Percentiles rank a stretch among this genome's conserved stretches.
Conservation (phyloP, 164 flowering plant species). For the Annona cherimola region DNA sequence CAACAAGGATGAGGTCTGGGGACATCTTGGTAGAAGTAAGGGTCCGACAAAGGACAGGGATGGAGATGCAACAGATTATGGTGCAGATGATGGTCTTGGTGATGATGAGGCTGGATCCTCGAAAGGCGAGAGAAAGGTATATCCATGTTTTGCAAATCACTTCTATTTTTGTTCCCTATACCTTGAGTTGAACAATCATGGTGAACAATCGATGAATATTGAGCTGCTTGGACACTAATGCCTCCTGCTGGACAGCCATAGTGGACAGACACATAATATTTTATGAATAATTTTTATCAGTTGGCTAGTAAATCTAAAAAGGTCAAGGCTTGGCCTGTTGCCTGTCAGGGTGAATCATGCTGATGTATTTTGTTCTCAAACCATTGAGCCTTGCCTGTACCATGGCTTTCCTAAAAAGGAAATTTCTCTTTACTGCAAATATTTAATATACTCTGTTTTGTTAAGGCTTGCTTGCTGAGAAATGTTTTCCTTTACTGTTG, state of each 20-base stretch:
- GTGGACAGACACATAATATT: no score
- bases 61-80: constrained; percentile 28
- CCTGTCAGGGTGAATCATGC: background rate
- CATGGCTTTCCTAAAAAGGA: background rate
- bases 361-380: background rate
- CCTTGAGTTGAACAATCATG: no score
- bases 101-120: constrained; percentile 35
- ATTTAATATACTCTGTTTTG: no score
- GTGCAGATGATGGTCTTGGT: constrained; percentile 29
- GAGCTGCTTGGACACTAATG: no score
- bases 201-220: no score
- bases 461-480: background rate
- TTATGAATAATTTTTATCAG: no score
- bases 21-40: constrained; percentile 63
- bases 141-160: background rate
- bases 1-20: constrained; percentile 95
- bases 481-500: background rate
- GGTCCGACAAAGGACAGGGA: constrained; percentile 25
- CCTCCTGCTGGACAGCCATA: no score
- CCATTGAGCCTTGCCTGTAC: background rate
- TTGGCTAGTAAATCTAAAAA: no score
- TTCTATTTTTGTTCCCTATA: background rate
- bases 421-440: background rate
- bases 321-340: background rate
- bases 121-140: constrained; percentile 41